Conservation (phyloP, 345 rosid species). For the Salix udensis region DNA sequence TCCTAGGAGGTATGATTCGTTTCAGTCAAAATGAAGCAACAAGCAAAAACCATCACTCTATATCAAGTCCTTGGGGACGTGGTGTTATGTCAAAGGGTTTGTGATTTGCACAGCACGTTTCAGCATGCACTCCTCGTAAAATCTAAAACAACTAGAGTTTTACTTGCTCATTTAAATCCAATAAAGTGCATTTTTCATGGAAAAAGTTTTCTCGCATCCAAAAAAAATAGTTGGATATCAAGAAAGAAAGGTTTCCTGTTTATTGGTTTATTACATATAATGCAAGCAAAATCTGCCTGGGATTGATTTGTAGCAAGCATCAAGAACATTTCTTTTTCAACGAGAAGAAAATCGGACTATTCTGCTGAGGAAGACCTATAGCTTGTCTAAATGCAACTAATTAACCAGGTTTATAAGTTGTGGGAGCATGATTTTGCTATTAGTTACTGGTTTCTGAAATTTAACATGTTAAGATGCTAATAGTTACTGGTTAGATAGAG, state of each 20-base stretch:
- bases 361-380: background rate
- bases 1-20: background rate
- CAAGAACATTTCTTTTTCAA: background rate
- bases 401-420: background rate
- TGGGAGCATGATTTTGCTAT: too few relatives aligned
- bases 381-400: constrained; percentile 9
- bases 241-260: background rate
- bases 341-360: background rate
- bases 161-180: too few relatives aligned
- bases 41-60: background rate
- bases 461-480: background rate
- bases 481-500: background rate
- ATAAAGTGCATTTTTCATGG: too few relatives aligned
- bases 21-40: background rate
- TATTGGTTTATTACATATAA: background rate
- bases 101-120: too few relatives aligned
- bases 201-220: too few relatives aligned
- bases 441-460: background rate
- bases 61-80: too few relatives aligned
- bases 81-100: too few relatives aligned
- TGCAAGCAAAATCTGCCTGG: background rate
- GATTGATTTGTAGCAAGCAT: background rate
- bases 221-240: background rate
- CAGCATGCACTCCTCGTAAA: rapidly evolving
- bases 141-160: too few relatives aligned